These are phyloP conservation scores for Paratinospora sagittata DNA, from an alignment of 164 flowering plant genomes.

Conservation along the genomic window DNA sequence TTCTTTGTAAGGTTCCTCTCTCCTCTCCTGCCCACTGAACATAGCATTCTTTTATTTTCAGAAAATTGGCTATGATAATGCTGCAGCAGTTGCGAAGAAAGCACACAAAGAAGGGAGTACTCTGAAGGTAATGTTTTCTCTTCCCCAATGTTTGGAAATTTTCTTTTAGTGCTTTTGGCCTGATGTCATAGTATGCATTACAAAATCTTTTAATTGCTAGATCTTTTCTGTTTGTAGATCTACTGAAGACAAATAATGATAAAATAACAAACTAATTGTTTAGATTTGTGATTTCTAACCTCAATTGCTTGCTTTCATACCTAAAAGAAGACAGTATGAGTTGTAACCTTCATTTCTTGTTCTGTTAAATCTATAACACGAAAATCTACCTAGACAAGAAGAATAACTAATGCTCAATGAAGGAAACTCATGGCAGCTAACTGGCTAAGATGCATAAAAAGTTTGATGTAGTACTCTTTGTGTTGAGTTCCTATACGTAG, in stretches of 20 bases:
- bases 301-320: background rate
- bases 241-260: background rate
- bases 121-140: conserved; percentile 51
- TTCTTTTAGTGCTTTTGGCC: background rate
- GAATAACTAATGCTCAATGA: too few relatives aligned
- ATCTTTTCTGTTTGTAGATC: background rate
- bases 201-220: background rate
- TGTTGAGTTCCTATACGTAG: too few relatives aligned
- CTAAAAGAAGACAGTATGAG: too few relatives aligned
- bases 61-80: conserved; percentile 99
- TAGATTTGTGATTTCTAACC: background rate
- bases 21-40: background rate
- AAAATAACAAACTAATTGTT: too few relatives aligned
- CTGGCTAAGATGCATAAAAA: too few relatives aligned
- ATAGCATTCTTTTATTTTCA: conserved; percentile 18
- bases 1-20: conserved; percentile 1
- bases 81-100: conserved; percentile 96
- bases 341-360: too few relatives aligned
- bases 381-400: too few relatives aligned
- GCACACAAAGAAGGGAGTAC: conserved; percentile 96
- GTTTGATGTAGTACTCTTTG: too few relatives aligned
- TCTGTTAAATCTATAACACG: too few relatives aligned
- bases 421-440: too few relatives aligned
- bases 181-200: background rate
- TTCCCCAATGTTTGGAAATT: background rate